Base-by-base conservation (phyloP, 2,329 filamentous ascomycete species). In the Alternaria novae-zelandiae region DNA sequence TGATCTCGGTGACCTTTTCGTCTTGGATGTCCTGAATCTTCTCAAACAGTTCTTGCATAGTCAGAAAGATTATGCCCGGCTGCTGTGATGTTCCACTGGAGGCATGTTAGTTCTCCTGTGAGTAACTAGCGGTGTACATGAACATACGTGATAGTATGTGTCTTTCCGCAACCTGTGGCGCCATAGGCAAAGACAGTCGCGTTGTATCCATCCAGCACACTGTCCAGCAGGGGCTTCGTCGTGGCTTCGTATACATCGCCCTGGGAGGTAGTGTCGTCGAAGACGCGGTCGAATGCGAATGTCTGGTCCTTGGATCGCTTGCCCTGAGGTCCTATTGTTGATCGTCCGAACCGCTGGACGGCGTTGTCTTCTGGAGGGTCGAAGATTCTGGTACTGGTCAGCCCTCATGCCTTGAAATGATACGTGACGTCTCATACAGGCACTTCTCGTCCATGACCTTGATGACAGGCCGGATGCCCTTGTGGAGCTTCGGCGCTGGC, bases 21-120 rank as follows among this genome's bases (percentile, higher is more conserved):
- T 91, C 89, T 66, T 90, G 90, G 57, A 92, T 83, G 60, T 98
- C 96, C n/a, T 86, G 84, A 70, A 99, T 97, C 80, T 95, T 93
- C 82, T 99, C 96, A 76, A 99, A 99, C 23, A 99, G 85, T 81
- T 99, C 96, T 81, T 98, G 95, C 94, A 99, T 99, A 1, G 96
- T 98, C 73, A 99, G 83, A 82, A 98, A 99, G 78, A 99, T 99
- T 74, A 99, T 98, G 61, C 96, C 96, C 0, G 96, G 96, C 75
- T 97, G 91, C 78, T 97, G 92, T 2, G 93, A 83, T 0, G 95
- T 97, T 70, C 96, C 96, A 45, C 80, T 82, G 60, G 45, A 5
- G 15, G 15, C 36, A 36, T 13, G 69, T 78, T 59, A 78, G 74
- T 55, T 26, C 32, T 50, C 10, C 12, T 8, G 20, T 4, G 4